These are phyloP conservation scores for Suillus decipiens DNA, from an alignment of 768 basidiomycete species.

Conservation along the genomic window DNA sequence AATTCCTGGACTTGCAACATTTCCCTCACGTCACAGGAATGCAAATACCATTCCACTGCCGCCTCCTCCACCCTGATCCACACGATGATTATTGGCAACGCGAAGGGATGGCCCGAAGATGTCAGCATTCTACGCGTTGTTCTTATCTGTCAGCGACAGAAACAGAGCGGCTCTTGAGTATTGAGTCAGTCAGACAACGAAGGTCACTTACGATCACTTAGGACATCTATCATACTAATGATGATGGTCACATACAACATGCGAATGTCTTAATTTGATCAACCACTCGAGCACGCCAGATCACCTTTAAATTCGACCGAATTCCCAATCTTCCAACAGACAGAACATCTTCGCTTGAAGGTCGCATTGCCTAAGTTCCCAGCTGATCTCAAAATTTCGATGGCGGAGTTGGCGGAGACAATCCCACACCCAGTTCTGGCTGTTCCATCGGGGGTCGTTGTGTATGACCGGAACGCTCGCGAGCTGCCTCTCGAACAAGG, in stretches of 20 bases:
- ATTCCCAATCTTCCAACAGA: slow-evolving; percentile 23
- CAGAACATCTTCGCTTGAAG: slow-evolving; percentile 28
- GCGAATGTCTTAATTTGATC: not conserved
- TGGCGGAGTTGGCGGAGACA: slow-evolving; percentile 14
- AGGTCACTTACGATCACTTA: not conserved
- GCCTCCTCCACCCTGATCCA: not conserved
- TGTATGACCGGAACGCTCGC: slow-evolving; percentile 12
- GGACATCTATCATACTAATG: not conserved
- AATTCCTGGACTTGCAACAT: not conserved
- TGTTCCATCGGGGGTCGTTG: not conserved
- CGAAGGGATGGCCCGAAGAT: not conserved
- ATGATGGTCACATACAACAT: not conserved
- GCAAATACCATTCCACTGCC: not conserved
- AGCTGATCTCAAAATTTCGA: slow-evolving; percentile 18
- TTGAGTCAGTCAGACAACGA: not conserved
- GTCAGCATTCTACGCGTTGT: not conserved
- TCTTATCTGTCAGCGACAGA: not conserved
- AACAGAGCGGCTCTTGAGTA: not conserved
- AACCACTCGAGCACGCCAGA: not conserved
- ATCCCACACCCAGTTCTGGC: slow-evolving; percentile 28
- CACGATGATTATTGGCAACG: not conserved
- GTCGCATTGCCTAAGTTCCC: slow-evolving; percentile 16
- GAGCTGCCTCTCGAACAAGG: slow-evolving; percentile 18
- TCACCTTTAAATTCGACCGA: not conserved
- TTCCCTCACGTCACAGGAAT: not conserved